Evolutionary conservation across 352 stramenopile genomes (phyloP).

Genomic region (Lagenidium sp.): DNA sequence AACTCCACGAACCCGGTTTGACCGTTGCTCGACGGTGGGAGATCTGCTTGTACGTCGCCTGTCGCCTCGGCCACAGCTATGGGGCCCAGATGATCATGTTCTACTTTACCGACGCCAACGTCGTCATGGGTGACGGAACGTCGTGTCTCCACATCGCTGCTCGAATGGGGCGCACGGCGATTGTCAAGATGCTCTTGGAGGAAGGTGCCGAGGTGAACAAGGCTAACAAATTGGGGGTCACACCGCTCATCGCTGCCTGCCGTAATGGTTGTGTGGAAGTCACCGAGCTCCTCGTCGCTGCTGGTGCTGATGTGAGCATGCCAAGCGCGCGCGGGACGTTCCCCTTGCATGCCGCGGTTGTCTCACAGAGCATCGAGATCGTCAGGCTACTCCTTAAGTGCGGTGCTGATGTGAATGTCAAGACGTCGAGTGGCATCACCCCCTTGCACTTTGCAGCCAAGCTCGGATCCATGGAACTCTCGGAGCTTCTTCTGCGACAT

Average conservation of each 20-base stretch:
- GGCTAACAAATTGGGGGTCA: slow-evolving; percentile 50
- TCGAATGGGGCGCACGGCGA: slow-evolving; percentile 54
- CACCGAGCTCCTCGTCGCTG: slow-evolving; percentile 39
- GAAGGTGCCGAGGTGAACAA: slow-evolving; percentile 57
- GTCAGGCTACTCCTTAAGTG: slow-evolving; percentile 53
- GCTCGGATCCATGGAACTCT: slow-evolving; percentile 44
- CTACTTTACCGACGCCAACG: slow-evolving; percentile 61
- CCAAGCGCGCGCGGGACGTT: slow-evolving; percentile 50
- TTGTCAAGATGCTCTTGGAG: slow-evolving; percentile 53
- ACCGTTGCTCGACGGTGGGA: slow-evolving; percentile 51
- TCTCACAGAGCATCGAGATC: slow-evolving; percentile 54
- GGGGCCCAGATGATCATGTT: slow-evolving; percentile 66
- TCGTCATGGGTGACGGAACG: slow-evolving; percentile 44
- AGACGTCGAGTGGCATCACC: slow-evolving; percentile 60
- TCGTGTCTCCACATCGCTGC: slow-evolving; percentile 66
- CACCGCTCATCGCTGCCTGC: slow-evolving; percentile 60
- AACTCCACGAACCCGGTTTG: slow-evolving; percentile 37
- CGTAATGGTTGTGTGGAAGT: slow-evolving; percentile 50
- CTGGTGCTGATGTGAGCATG: slow-evolving; percentile 28
- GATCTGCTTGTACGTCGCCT: slow-evolving; percentile 63
- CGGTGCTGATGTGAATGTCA: slow-evolving; percentile 61
- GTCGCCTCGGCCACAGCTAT: slow-evolving; percentile 64
- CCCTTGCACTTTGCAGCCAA: slow-evolving; percentile 72
- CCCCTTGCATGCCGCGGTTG: slow-evolving; percentile 53
- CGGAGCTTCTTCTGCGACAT: slow-evolving; percentile 55